Evolutionary conservation across 495 filamentous ascomycete genomes (phyloP).

Genomic region (Penicillium coffeae): DNA sequence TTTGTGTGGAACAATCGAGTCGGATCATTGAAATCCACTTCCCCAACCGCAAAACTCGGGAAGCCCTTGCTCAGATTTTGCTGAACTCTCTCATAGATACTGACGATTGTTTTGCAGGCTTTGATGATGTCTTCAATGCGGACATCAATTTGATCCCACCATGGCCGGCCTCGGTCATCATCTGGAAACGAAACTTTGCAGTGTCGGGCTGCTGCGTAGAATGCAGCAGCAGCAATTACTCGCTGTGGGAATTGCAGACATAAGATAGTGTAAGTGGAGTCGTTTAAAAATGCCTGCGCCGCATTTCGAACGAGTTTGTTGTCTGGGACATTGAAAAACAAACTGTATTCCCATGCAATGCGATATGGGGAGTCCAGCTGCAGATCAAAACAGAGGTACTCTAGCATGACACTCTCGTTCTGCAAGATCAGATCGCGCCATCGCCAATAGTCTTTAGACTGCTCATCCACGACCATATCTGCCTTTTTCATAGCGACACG

Average conservation of each 20-base stretch:
- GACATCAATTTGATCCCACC: conserved; percentile 77
- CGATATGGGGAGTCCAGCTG: conserved; percentile 81
- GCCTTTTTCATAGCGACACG: conserved; percentile 93
- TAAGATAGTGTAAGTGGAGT: conserved; percentile 75
- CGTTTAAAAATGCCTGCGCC: conserved; percentile 89
- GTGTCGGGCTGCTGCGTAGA: conserved; percentile 78
- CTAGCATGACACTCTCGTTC: conserved; percentile 87
- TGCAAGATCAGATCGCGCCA: conserved; percentile 91
- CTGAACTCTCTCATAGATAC: conserved; percentile 67
- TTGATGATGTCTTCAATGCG: conserved; percentile 56
- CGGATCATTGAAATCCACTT: conserved; percentile 27
- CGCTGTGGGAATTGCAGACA: conserved; percentile 76
- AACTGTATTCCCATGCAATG: conserved; percentile 72
- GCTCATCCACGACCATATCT: conserved; percentile 82
- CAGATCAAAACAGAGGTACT: conserved; percentile 90
- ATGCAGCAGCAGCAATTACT: conserved; percentile 76
- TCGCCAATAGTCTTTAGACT: conserved; percentile 93
- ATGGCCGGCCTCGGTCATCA: conserved; percentile 65
- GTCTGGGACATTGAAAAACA: conserved; percentile 62
- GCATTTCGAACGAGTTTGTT: conserved; percentile 75
- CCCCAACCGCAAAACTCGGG: conserved; percentile 26
- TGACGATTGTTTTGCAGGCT: conserved; percentile 67
- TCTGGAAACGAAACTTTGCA: conserved; percentile 69
- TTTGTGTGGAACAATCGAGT: conserved; percentile 26
- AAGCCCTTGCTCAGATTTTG: conserved; percentile 42